Conservation (phyloP, 1,284 basidiomycete species). For the Ustanciosporium gigantosporum region DNA sequence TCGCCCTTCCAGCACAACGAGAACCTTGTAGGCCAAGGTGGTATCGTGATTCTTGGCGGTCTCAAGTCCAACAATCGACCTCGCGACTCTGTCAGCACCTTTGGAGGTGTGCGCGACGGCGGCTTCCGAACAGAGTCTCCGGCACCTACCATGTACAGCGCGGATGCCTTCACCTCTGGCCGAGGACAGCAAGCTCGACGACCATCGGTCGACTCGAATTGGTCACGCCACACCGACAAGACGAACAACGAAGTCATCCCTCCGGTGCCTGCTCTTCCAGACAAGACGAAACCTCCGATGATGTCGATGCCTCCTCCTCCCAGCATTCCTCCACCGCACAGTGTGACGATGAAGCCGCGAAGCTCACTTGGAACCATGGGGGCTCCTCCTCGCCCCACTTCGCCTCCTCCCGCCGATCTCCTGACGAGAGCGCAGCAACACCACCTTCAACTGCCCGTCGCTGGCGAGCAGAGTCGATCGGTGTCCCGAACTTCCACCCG, state of each 20-base stretch:
- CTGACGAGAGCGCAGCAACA: slow-evolving; percentile 34
- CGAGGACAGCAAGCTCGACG: slow-evolving; percentile 20
- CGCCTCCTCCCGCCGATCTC: slow-evolving; percentile 46
- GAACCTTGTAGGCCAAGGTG: slow-evolving; percentile 19
- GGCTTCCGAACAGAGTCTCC: slow-evolving; percentile 15
- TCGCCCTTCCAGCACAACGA: slow-evolving; percentile 16
- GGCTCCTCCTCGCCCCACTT: slow-evolving; percentile 41
- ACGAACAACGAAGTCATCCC: slow-evolving; percentile 16
- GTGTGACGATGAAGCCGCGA: slow-evolving; percentile 18
- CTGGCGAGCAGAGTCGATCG: slow-evolving; percentile 24
- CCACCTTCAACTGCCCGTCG: slow-evolving; percentile 29
- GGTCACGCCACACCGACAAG: slow-evolving; percentile 23
- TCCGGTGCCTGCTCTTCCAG: slow-evolving; percentile 35
- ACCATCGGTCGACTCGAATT: slow-evolving; percentile 35
- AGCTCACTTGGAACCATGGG: slow-evolving; percentile 1
- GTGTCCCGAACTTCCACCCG: slow-evolving; percentile 36
- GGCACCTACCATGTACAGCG: slow-evolving; percentile 33
- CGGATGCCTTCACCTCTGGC: slow-evolving; percentile 32
- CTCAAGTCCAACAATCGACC: slow-evolving; percentile 12
- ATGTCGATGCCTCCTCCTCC: slow-evolving; percentile 51
- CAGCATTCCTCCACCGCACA: slow-evolving; percentile 45
- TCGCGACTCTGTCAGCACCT: slow-evolving; percentile 43
- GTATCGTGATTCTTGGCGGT: slow-evolving; percentile 33
- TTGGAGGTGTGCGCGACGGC: slow-evolving; percentile 31
- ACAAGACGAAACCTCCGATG: slow-evolving; percentile 47